A percentile compares a stretch with the other conserved stretches of the same genome.
These are phyloP conservation scores for Fraxinus xanthoxyloides DNA, from an alignment of 305 asterid species.

Conservation along the genomic window DNA sequence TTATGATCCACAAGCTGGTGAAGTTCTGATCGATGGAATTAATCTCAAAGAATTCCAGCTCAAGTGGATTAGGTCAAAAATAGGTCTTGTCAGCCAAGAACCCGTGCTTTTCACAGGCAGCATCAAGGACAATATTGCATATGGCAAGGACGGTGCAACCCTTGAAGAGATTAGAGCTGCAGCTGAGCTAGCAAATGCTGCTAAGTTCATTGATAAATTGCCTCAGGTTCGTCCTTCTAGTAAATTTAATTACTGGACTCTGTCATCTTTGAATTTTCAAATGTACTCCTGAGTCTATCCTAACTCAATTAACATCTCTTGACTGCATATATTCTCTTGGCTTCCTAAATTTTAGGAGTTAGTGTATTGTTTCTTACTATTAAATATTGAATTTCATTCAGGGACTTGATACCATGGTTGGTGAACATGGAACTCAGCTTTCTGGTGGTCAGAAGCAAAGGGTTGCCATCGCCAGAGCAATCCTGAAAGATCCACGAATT, in stretches of 20 bases:
- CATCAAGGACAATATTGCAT: constrained; percentile 42
- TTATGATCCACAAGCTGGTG: constrained; percentile 34
- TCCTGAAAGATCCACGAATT: constrained; percentile 34
- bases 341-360: not conserved
- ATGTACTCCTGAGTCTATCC: not conserved
- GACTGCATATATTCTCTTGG: not conserved
- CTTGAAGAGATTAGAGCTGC: constrained; percentile 39
- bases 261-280: not conserved
- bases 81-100: constrained; percentile 55
- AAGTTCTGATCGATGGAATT: constrained; percentile 37
- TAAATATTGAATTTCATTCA: constrained; percentile 13
- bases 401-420: constrained; percentile 39
- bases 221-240: constrained; percentile 48
- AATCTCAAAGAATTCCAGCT: constrained; percentile 37
- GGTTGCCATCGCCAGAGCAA: constrained; percentile 41
- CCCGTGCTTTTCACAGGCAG: constrained; percentile 40
- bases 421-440: constrained; percentile 35
- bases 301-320: not conserved
- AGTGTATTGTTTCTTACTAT: not conserved
- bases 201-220: constrained; percentile 33
- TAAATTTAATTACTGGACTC: not conserved
- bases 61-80: constrained; percentile 43
- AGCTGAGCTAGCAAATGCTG: constrained; percentile 35
- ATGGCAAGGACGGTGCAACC: constrained; percentile 39
- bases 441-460: constrained; percentile 43